A percentile compares a stretch with the other conserved stretches of the same genome.
phyloP scores from a whole-genome alignment of 805 yeast genomes.

The Pichia scutulata region DNA sequence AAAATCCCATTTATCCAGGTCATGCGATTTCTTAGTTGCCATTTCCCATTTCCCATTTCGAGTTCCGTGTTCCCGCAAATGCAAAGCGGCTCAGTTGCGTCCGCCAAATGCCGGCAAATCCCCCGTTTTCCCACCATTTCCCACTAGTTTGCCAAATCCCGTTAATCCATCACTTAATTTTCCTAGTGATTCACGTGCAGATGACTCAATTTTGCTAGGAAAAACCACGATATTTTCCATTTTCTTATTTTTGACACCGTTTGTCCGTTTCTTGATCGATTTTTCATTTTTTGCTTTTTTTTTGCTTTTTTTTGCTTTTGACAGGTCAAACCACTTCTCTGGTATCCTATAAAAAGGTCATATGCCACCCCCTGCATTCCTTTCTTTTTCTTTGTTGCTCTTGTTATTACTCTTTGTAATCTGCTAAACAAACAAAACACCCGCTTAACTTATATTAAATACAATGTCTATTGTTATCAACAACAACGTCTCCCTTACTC shows the following conservation, averaged over 20 bases:
- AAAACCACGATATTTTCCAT: no score
- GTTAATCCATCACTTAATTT: background rate
- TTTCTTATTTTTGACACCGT: background rate
- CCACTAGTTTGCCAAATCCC: background rate
- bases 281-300: no score
- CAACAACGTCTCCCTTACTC: conserved; percentile 5
- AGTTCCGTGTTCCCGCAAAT: no score
- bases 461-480: conserved; percentile 8
- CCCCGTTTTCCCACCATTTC: no score
- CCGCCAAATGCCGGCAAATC: no score
- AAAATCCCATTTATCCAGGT: no score
- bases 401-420: background rate
- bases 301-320: no score
- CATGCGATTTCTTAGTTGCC: no score
- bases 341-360: background rate
- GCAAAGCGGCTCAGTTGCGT: no score
- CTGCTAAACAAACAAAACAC: background rate
- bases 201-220: background rate
- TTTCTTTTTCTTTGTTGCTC: background rate
- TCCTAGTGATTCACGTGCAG: background rate
- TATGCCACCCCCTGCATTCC: background rate
- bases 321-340: no score
- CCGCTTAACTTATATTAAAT: no score
- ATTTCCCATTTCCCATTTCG: background rate
- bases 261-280: background rate